Evolutionary conservation across 352 stramenopile genomes (phyloP).

Genomic region (Phytophthora constricta): DNA sequence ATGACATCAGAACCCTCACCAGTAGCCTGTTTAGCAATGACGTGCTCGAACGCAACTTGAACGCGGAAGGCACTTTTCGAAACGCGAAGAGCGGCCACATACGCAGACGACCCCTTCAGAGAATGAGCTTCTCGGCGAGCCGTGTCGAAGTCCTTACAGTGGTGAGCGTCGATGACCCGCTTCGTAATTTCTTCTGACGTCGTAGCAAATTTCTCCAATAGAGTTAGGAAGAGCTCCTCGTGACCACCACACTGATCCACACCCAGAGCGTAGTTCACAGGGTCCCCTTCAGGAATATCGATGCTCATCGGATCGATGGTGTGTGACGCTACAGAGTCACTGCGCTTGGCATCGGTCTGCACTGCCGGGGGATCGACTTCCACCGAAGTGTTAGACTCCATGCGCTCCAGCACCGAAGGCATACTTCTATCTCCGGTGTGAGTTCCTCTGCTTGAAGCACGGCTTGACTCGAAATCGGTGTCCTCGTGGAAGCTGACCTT

Average conservation of each 20-base stretch:
- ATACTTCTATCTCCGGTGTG: conserved; percentile 24
- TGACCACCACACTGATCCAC: conserved; percentile 76
- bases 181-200: conserved; percentile 52
- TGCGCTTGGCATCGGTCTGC: background rate
- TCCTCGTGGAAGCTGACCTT: conserved; percentile 43
- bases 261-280: conserved; percentile 73
- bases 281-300: conserved; percentile 74
- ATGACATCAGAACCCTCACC: conserved; percentile 29
- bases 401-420: conserved; percentile 33
- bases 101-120: conserved; percentile 79
- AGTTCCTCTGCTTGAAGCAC: conserved; percentile 15
- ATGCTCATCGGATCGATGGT: conserved; percentile 44
- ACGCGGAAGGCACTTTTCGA: conserved; percentile 80
- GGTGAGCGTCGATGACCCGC: conserved; percentile 53
- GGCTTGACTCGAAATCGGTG: conserved; percentile 14
- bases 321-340: conserved; percentile 5
- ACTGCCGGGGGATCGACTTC: conserved; percentile 6
- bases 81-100: conserved; percentile 72
- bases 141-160: conserved; percentile 49
- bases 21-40: conserved; percentile 39
- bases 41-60: conserved; percentile 67
- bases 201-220: conserved; percentile 73
- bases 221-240: conserved; percentile 77
- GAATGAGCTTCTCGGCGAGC: conserved; percentile 74
- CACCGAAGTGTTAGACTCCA: conserved; percentile 32